These are phyloP conservation scores for Hypoxylon sp. DNA, from an alignment of 2,329 filamentous ascomycete genomes.

Conservation along the genomic window DNA sequence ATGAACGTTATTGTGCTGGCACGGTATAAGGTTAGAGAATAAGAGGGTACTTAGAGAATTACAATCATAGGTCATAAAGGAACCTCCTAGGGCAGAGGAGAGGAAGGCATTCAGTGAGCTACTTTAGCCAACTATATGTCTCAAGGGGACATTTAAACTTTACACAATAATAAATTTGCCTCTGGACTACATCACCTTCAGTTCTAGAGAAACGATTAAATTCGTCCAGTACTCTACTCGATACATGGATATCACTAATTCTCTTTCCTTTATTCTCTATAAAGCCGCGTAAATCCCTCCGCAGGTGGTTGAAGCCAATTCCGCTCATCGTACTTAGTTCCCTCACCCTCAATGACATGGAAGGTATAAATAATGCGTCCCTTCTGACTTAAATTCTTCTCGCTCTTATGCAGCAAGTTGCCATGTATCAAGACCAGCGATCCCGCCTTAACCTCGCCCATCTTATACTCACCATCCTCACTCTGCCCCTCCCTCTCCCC, in stretches of 20 bases:
- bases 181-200: background rate
- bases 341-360: conserved; percentile 90
- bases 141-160: background rate
- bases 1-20: background rate
- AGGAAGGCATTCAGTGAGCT: background rate
- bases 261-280: conserved; percentile 46
- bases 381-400: conserved; percentile 88
- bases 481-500: conserved; percentile 59
- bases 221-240: background rate
- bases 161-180: background rate
- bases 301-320: conserved; percentile 95
- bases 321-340: conserved; percentile 80
- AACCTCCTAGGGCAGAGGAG: background rate
- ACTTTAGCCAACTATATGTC: background rate
- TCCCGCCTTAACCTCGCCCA: conserved; percentile 91
- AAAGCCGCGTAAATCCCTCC: conserved; percentile 82
- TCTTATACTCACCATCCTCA: conserved; percentile 74
- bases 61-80: background rate
- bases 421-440: conserved; percentile 95
- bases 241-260: background rate
- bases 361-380: conserved; percentile 97
- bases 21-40: background rate
- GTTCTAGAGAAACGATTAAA: background rate
- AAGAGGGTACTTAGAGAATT: background rate
- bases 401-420: conserved; percentile 95